Conservation (phyloP, 73 alveolate genomes). For the Paramecium sexaurelia region DNA sequence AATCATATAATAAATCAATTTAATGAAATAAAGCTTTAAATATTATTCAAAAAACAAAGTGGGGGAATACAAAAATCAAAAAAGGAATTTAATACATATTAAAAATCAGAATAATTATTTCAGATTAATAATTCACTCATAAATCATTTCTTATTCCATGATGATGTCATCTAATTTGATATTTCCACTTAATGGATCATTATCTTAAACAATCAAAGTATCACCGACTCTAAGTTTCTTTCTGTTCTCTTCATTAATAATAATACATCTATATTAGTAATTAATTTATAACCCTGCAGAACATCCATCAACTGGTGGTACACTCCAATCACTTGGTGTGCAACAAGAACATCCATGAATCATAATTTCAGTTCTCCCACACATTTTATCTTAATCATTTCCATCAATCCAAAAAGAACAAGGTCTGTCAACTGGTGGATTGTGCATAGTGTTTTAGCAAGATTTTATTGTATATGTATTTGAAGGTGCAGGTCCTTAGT, state of each 20-base stretch:
- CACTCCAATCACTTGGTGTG: conserved; percentile 67
- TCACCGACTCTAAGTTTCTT: conserved; percentile 67
- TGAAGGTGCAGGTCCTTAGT: conserved; percentile 75
- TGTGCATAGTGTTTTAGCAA: conserved; percentile 71
- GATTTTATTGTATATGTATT: conserved; percentile 54
- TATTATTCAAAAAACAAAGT: too few relatives aligned
- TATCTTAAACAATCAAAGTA: neutral
- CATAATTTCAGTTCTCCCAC: conserved; percentile 70
- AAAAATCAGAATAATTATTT: neutral
- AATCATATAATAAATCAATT: too few relatives aligned
- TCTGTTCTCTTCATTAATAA: conserved; percentile 59
- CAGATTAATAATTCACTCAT: neutral
- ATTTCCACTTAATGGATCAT: conserved; percentile 44
- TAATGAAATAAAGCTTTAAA: neutral
- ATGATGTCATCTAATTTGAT: neutral
- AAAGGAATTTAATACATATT: too few relatives aligned
- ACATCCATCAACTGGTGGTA: conserved; percentile 73
- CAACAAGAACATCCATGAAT: conserved; percentile 75
- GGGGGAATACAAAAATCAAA: too few relatives aligned
- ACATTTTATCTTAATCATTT: conserved; percentile 46
- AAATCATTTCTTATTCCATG: neutral
- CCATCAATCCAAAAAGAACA: conserved; percentile 73
- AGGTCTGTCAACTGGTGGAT: conserved; percentile 69
- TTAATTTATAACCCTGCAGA: conserved; percentile 66
- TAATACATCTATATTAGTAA: conserved; percentile 54